phyloP scores from a whole-genome alignment of 208 protist species.

The Trypanosomatidae sp. region DNA sequence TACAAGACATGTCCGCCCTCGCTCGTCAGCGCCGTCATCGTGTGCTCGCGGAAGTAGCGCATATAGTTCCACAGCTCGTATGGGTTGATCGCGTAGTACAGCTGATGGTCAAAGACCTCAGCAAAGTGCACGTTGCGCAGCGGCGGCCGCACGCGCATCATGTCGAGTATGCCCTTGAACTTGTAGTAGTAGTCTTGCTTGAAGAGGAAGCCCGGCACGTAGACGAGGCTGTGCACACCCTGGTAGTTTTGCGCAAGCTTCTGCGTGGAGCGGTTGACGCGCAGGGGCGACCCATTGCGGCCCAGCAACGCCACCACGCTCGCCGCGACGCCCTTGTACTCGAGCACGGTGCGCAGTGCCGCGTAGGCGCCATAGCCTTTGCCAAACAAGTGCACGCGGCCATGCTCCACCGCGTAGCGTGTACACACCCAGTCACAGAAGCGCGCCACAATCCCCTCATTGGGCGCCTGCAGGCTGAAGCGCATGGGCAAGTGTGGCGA shows the following conservation, averaged over 20 bases:
- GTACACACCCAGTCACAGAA: conserved; percentile 82
- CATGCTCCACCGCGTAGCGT: conserved; percentile 60
- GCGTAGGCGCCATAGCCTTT: conserved; percentile 76
- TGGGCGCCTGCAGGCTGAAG: conserved; percentile 63
- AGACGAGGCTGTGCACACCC: conserved; percentile 71
- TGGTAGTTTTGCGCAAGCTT: conserved; percentile 73
- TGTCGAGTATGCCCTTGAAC: conserved; percentile 86
- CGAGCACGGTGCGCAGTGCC: conserved; percentile 56
- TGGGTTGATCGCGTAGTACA: conserved; percentile 84
- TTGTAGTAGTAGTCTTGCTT: conserved; percentile 87
- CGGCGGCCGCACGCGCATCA: conserved; percentile 50
- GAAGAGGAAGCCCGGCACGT: conserved; percentile 56
- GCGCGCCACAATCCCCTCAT: conserved; percentile 63
- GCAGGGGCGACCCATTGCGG: conserved; percentile 52
- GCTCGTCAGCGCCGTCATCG: conserved; percentile 77
- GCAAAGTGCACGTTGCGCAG: conserved; percentile 78
- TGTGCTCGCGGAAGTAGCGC: conserved; percentile 73
- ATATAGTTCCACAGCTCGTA: conserved; percentile 87
- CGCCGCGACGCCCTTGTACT: conserved; percentile 53
- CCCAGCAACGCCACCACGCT: conserved; percentile 74
- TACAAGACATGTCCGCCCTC: no score
- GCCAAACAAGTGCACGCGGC: conserved; percentile 70
- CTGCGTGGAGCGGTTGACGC: conserved; percentile 49
- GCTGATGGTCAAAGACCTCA: conserved; percentile 75
- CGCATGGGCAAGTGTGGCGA: conserved; percentile 62